Conservation (phyloP, 768 basidiomycete genomes). For the Pleurotus eryngii region DNA sequence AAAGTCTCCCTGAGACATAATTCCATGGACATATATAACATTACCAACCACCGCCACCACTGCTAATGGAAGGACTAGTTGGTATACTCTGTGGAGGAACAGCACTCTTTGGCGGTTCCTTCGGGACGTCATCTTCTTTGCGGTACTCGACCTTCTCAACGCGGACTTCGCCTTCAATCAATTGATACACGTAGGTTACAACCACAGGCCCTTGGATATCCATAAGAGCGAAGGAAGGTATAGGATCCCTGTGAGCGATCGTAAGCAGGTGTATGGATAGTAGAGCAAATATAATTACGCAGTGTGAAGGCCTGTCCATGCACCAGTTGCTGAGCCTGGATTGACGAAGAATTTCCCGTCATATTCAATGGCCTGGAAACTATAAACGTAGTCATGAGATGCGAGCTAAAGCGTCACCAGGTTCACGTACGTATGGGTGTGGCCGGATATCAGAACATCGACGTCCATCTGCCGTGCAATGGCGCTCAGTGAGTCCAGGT, state of each 20-base stretch:
- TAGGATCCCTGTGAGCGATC: constrained; percentile 59
- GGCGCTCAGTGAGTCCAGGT: constrained; percentile 83
- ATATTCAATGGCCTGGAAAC: constrained; percentile 92
- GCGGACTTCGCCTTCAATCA: constrained; percentile 91
- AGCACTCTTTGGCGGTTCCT: constrained; percentile 2
- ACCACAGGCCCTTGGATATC: constrained; percentile 97
- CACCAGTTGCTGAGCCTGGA: constrained; percentile 92
- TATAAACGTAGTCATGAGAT: constrained; percentile 22
- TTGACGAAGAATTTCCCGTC: constrained; percentile 94
- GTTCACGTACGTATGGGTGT: constrained; percentile 84
- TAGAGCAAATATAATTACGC: constrained; percentile 43
- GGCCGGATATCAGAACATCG: constrained; percentile 90
- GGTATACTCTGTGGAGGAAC: constrained; percentile 8
- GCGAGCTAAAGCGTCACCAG: neutral
- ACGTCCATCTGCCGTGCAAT: constrained; percentile 97
- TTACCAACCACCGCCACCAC: constrained; percentile 1
- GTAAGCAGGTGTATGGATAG: neutral
- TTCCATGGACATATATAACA: neutral
- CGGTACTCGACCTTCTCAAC: constrained; percentile 84
- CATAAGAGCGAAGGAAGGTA: constrained; percentile 94
- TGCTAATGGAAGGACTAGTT: constrained; percentile 2
- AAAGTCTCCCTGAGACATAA: no score
- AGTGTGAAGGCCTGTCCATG: constrained; percentile 79
- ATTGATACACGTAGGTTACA: constrained; percentile 95
- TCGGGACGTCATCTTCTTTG: constrained; percentile 11